A percentile compares a stretch with the other conserved stretches of the same genome.
phyloP scores from a whole-genome alignment of 2,329 filamentous ascomycete species.

The Calonectria hongkongensis region DNA sequence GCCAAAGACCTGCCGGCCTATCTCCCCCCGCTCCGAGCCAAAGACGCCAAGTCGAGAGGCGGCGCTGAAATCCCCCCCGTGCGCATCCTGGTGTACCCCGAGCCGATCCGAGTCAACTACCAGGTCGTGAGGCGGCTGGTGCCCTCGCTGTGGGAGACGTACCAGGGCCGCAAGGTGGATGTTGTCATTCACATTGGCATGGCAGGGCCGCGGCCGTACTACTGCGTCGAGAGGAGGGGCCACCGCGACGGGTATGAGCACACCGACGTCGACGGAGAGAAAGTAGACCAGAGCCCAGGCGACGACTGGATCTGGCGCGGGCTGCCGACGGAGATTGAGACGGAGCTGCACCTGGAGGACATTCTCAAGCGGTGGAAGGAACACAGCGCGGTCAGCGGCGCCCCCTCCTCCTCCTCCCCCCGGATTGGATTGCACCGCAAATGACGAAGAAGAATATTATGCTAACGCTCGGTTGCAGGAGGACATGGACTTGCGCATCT shows the following conservation, averaged over 20 bases:
- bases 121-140: constrained; percentile 77
- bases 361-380: constrained; percentile 74
- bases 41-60: constrained; percentile 59
- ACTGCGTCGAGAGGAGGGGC: constrained; percentile 81
- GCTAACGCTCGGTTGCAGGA: constrained; percentile 54
- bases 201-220: constrained; percentile 78
- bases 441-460: not conserved
- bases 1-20: constrained; percentile 79
- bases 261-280: constrained; percentile 80
- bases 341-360: constrained; percentile 74
- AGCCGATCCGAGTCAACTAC: constrained; percentile 83
- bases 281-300: constrained; percentile 70
- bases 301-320: constrained; percentile 73
- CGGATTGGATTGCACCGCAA: too few relatives aligned
- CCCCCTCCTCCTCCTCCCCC: too few relatives aligned
- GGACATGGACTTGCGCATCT: constrained; percentile 72
- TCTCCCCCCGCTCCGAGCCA: constrained; percentile 72
- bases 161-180: constrained; percentile 71
- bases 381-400: constrained; percentile 67
- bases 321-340: constrained; percentile 73
- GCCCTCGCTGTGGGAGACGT: constrained; percentile 75
- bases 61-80: constrained; percentile 66
- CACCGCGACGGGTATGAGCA: constrained; percentile 83
- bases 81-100: constrained; percentile 78
- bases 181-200: constrained; percentile 87